Evolutionary conservation across 306 rosid genomes (phyloP), one percentile per base, ranked within the genome.

Genomic region (Urtica urens): DNA sequence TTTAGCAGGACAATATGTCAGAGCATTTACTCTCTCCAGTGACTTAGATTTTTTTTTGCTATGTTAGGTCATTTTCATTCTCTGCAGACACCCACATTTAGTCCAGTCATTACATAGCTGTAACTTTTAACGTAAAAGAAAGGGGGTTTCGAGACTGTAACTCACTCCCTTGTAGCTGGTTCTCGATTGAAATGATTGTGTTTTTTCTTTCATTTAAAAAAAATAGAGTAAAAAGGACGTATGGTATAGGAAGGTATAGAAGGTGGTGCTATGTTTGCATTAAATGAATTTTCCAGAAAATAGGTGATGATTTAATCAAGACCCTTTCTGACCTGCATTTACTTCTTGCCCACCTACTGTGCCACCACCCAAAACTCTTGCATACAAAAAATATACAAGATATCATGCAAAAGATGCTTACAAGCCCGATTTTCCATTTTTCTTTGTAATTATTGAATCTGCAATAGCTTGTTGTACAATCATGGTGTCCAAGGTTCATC

Each of bases 401-500:
- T 19, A 17, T 27, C 49, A 59, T 14, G 1, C 26, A 17, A 21
- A 28, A 28, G 33, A 44, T 23, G 49, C 23, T 41, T 26, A 35
- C 19, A 11, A 30, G 33, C 29, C 47, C 51, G 16, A 28, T 29
- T 24, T 65, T 40, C 58, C 64, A 19, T 40, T 20, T 3, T 18
- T 2, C 38, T 28, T 13, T 29, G 54, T n/a, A n/a, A 60, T 49
- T 51, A 47, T 62, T 60, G 23, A 26, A 38, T 49, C 38, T 56
- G 30, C 20, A 40, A 12, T 23, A 15, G 10, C 37, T 41, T 51
- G 23, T n/a, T 22, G 49, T 58, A 67, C 37, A 25, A 67, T 68
- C 28, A 68, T 69, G 25, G 72, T 78, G 60, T 58, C 83, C 2
- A 78, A 78, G 79, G 79, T 78, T 73, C 18, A 34, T 55, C 38